phyloP scores from a whole-genome alignment of 805 yeast genomes.

The Wickerhamomyces subpelliculosus region DNA sequence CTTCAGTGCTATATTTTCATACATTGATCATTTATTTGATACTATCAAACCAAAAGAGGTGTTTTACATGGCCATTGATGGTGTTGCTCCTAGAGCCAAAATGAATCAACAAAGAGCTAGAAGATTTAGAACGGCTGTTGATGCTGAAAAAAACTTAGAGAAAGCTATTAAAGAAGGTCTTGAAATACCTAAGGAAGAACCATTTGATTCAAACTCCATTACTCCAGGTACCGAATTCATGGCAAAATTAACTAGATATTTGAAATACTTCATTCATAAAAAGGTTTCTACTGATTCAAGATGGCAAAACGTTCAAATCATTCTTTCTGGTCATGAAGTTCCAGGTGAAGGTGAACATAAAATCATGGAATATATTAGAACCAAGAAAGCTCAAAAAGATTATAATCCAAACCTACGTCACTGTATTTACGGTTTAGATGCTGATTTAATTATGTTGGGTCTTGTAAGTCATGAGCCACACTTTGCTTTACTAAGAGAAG shows the following conservation, averaged over 20 bases:
- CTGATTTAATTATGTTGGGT: slow-evolving; percentile 92
- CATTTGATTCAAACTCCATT: slow-evolving; percentile 87
- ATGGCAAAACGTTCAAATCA: slow-evolving; percentile 74
- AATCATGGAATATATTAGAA: slow-evolving; percentile 87
- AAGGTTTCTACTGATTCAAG: slow-evolving; percentile 80
- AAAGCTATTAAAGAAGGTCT: slow-evolving; percentile 71
- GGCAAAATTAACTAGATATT: slow-evolving; percentile 76
- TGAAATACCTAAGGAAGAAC: slow-evolving; percentile 73
- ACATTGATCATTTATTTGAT: slow-evolving; percentile 88
- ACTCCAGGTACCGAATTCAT: slow-evolving; percentile 97
- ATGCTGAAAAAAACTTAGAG: slow-evolving; percentile 73
- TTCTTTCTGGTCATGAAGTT: slow-evolving; percentile 89
- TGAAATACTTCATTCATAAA: slow-evolving; percentile 82
- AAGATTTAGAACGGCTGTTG: slow-evolving; percentile 89
- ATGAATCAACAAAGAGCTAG: slow-evolving; percentile 98
- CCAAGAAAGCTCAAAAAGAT: slow-evolving; percentile 62
- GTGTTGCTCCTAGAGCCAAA: slow-evolving; percentile 98
- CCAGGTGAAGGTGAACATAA: slow-evolving; percentile 99
- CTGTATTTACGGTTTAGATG: slow-evolving; percentile 93
- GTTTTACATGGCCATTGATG: slow-evolving; percentile 96
- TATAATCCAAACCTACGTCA: slow-evolving; percentile 82
- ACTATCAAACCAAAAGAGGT: slow-evolving; percentile 80
- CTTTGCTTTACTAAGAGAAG: slow-evolving; percentile 89
- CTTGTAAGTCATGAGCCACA: slow-evolving; percentile 93
- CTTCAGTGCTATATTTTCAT: slow-evolving; percentile 86